Evolutionary conservation across 2,329 filamentous ascomycete genomes (phyloP).

Genomic region (Dactylella cylindrospora): DNA sequence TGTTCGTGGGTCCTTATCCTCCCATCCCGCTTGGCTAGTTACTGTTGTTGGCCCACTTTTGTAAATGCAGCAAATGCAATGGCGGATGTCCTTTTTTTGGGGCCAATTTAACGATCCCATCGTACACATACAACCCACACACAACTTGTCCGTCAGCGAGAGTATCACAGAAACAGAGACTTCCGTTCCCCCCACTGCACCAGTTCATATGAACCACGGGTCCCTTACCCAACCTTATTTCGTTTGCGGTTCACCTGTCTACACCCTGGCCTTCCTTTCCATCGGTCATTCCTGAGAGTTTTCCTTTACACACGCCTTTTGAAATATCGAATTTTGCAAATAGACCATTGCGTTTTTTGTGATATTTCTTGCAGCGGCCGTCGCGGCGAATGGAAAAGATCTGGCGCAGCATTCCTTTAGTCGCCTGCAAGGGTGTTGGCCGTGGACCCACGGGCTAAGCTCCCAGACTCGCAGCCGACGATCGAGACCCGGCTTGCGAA

Average conservation of each 20-base stretch:
- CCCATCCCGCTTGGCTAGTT: not conserved
- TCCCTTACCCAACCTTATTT: conserved; percentile 44
- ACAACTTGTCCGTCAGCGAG: not conserved
- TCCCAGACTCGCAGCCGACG: conserved; percentile 1
- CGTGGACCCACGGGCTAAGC: not conserved
- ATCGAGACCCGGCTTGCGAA: conserved; percentile 9
- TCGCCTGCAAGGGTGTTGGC: not conserved
- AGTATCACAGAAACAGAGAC: conserved; percentile 36
- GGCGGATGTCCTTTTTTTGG: conserved; percentile 26
- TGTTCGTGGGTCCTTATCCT: too few species aligned
- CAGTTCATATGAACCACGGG: conserved; percentile 26
- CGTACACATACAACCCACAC: conserved; percentile 19
- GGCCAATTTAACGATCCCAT: conserved; percentile 40
- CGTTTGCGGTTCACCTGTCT: conserved; percentile 40
- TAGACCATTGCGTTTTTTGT: conserved; percentile 28
- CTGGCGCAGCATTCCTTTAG: not conserved
- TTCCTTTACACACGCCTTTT: conserved; percentile 1
- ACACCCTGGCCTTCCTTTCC: conserved; percentile 9
- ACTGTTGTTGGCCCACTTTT: conserved; percentile 19
- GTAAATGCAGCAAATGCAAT: too few species aligned
- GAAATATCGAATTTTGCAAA: too few species aligned
- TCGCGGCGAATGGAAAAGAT: not conserved
- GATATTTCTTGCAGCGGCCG: conserved; percentile 4
- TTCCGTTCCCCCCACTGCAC: too few species aligned
- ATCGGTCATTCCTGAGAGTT: conserved; percentile 5